phyloP scores from a whole-genome alignment of 108 stramenopile species.

The Epipyxis sp. region DNA sequence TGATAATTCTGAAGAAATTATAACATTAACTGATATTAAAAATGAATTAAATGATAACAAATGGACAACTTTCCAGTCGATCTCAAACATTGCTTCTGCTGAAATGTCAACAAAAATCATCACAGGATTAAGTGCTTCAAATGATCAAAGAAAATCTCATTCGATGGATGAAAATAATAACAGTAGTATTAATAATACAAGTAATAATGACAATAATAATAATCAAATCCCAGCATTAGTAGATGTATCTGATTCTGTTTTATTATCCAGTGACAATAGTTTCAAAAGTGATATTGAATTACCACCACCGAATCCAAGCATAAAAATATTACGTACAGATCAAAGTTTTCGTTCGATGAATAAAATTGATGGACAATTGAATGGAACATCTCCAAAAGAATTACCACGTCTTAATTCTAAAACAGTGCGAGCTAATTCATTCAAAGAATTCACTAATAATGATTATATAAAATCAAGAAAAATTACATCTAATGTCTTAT shows the following conservation, averaged over 20 bases:
- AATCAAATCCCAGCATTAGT: too few species aligned
- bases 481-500: neutral
- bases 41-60: slow-evolving; percentile 7
- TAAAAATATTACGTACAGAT: too few species aligned
- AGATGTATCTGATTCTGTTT: too few species aligned
- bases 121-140: neutral
- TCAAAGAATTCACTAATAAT: neutral
- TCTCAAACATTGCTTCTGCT: neutral
- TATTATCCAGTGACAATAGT: too few species aligned
- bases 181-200: neutral
- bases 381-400: neutral
- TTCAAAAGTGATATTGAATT: too few species aligned
- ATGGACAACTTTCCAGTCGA: neutral
- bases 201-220: neutral
- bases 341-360: too few species aligned
- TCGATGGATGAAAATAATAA: neutral
- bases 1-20: neutral
- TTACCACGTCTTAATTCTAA: neutral
- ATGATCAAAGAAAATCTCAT: neutral
- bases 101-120: neutral
- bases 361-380: too few species aligned
- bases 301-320: too few species aligned
- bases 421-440: neutral
- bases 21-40: slow-evolving; percentile 4
- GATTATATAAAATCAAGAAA: neutral